Evolutionary conservation across 1,284 basidiomycete species (phyloP), one percentile per base, ranked within the genome.

Genomic region (Bjerkandera adusta): DNA sequence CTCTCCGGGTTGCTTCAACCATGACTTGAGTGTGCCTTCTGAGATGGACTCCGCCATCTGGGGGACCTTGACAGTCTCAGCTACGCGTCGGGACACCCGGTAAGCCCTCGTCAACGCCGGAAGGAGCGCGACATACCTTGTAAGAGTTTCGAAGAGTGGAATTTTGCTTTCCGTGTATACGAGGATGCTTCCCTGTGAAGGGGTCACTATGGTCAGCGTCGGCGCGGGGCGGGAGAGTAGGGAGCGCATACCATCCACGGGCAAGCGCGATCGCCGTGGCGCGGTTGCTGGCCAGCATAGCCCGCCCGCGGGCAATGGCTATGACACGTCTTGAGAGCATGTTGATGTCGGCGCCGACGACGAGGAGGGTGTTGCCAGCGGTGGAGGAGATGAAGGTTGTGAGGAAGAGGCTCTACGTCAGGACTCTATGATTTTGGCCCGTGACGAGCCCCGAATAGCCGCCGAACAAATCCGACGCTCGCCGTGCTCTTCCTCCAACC

Each of bases 11-110:
- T 95, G 83, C 75, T 98, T 98, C 60, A 80, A 78, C 93, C 94
- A 99, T 52, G 92, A 79, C 72, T 95, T 97, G 52, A 99, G 76
- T 4, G 96, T 99, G 45, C 96, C 96, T 71, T 99, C 96, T 13
- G 92, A 92, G 71, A 99, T 97, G 57, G 94, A 97, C 69, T 99
- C 96, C 45, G 96, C 95, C 95, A 99, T 97, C 69, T 94, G 89
- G 21, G 96, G 96, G 39, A 99, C 96, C 75, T 98, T 95, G 62
- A 99, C 82, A 48, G 89, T 90, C 70, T 95, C 88, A 48, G 81
- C 87, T 89, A 53, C 43, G 41, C 37, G 35, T 37, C 32, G 34
- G 40, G 45, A 27, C 45, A 37, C 37, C 27, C n/a, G 46, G 48
- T 53, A 53, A 52, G 51, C 42, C 55, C 45, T 44, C 34, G 30